These are phyloP conservation scores for Russula virescens DNA, from an alignment of 768 basidiomycete species.

Conservation along the genomic window DNA sequence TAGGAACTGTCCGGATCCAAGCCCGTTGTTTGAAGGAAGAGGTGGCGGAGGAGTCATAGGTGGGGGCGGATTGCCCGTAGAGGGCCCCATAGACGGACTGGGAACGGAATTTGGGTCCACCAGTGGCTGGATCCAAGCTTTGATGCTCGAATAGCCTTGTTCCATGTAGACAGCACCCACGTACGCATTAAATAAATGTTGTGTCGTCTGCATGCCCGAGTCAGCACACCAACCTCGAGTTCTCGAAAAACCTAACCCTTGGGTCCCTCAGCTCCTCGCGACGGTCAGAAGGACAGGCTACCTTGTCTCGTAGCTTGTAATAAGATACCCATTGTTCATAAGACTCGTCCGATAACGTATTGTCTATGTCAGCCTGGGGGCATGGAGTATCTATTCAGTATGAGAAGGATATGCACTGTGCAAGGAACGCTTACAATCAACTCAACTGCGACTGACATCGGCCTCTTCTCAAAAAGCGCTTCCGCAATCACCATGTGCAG, in stretches of 20 bases:
- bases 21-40: conserved; percentile 45
- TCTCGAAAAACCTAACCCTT: not conserved
- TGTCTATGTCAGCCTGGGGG: not conserved
- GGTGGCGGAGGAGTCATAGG: conserved; percentile 36
- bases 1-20: conserved; percentile 63
- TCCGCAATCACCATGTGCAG: conserved; percentile 44
- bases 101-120: conserved; percentile 7
- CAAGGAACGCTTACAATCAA: conserved; percentile 42
- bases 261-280: conserved; percentile 7
- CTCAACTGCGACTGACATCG: conserved; percentile 43
- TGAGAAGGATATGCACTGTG: not conserved
- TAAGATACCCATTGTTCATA: conserved; percentile 21
- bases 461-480: conserved; percentile 45
- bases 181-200: conserved; percentile 17
- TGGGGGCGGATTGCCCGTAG: conserved; percentile 25
- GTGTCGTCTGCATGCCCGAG: conserved; percentile 11
- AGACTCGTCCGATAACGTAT: not conserved
- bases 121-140: conserved; percentile 17
- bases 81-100: conserved; percentile 6
- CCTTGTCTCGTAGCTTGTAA: conserved; percentile 18
- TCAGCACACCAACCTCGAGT: not conserved
- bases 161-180: conserved; percentile 20
- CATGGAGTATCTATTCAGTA: not conserved
- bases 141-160: not conserved
- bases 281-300: conserved; percentile 8